Percentiles rank a stretch among this genome's conserved stretches.
Evolutionary conservation across 208 protist genomes (phyloP).

Genomic region (Crithidia fasciculata): DNA sequence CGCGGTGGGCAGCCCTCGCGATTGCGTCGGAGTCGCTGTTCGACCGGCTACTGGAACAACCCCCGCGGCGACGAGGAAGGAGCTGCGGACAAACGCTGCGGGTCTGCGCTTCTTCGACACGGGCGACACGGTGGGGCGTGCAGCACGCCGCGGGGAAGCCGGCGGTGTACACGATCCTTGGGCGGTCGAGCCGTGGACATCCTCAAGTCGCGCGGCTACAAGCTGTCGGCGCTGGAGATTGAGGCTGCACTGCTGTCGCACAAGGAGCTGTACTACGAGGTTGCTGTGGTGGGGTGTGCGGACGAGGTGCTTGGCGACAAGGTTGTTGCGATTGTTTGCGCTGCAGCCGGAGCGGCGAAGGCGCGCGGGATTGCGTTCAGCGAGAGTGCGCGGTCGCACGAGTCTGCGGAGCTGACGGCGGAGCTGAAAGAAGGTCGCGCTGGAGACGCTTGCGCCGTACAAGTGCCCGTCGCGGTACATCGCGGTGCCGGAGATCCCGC

Average conservation of each 20-base stretch:
- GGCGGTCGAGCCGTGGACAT: slow-evolving; percentile 93
- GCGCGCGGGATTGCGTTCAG: slow-evolving; percentile 32
- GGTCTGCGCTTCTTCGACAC: slow-evolving; percentile 85
- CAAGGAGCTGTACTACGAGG: slow-evolving; percentile 79
- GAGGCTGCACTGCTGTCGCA: slow-evolving; percentile 81
- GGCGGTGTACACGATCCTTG: slow-evolving; percentile 86
- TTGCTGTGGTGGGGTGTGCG: slow-evolving; percentile 78
- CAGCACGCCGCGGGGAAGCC: slow-evolving; percentile 19
- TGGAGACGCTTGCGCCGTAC: slow-evolving; percentile 74
- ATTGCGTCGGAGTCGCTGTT: slow-evolving; percentile 93
- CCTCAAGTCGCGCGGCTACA: slow-evolving; percentile 94
- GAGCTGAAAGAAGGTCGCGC: slow-evolving; percentile 54
- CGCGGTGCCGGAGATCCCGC: slow-evolving; percentile 81
- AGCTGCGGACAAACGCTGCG: slow-evolving; percentile 42
- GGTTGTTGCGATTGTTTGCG: slow-evolving; percentile 82
- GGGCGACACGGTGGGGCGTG: slow-evolving; percentile 85
- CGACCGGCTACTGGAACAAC: slow-evolving; percentile 93
- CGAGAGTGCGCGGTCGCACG: slow-evolving; percentile 10
- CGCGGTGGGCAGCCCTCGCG: slow-evolving; percentile 71
- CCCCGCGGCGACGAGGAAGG: slow-evolving; percentile 85
- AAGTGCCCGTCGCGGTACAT: slow-evolving; percentile 80
- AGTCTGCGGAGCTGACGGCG: slow-evolving; percentile 44
- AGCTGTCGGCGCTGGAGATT: slow-evolving; percentile 94
- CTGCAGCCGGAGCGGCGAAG: slow-evolving; percentile 52
- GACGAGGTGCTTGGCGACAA: slow-evolving; percentile 73